These are phyloP conservation scores for Xylariaceae sp. DNA, from an alignment of 2,329 filamentous ascomycete genomes.

Conservation along the genomic window DNA sequence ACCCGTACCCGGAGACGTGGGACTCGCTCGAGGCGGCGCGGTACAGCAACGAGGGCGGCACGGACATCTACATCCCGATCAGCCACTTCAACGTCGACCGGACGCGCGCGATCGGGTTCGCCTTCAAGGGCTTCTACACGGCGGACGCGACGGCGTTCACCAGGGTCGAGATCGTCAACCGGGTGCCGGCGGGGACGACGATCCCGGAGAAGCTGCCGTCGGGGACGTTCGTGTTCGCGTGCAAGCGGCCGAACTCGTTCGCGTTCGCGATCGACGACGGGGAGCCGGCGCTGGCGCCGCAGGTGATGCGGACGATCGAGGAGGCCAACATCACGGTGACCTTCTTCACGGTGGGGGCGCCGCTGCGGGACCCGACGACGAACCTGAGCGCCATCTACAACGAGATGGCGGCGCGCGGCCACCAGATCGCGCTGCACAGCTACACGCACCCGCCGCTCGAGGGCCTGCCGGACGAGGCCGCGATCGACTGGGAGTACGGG, in stretches of 20 bases:
- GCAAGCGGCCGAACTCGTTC: slow-evolving; percentile 69
- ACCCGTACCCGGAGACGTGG: slow-evolving; percentile 68
- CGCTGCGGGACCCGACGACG: slow-evolving; percentile 59
- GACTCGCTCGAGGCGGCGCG: slow-evolving; percentile 67
- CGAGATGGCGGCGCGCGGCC: slow-evolving; percentile 63
- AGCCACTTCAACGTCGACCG: slow-evolving; percentile 67
- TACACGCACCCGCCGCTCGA: slow-evolving; percentile 72
- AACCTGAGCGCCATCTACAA: slow-evolving; percentile 67
- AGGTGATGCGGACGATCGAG: slow-evolving; percentile 63
- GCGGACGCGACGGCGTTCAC: slow-evolving; percentile 53
- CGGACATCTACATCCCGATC: slow-evolving; percentile 68
- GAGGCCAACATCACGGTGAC: slow-evolving; percentile 66
- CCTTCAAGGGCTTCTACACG: slow-evolving; percentile 67
- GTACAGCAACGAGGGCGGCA: slow-evolving; percentile 53
- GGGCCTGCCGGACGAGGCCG: slow-evolving; percentile 52
- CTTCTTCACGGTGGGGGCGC: slow-evolving; percentile 70
- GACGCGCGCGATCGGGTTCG: slow-evolving; percentile 58
- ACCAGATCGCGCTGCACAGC: slow-evolving; percentile 70
- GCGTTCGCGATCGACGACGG: slow-evolving; percentile 75
- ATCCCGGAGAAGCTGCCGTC: slow-evolving; percentile 64
- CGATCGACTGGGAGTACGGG: slow-evolving; percentile 65
- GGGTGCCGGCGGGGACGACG: slow-evolving; percentile 52
- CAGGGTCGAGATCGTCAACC: slow-evolving; percentile 62
- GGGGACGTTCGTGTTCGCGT: slow-evolving; percentile 63
- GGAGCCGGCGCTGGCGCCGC: slow-evolving; percentile 58